Base-by-base conservation (phyloP, 768 basidiomycete genomes). In the Podaxis carcinomalis region DNA sequence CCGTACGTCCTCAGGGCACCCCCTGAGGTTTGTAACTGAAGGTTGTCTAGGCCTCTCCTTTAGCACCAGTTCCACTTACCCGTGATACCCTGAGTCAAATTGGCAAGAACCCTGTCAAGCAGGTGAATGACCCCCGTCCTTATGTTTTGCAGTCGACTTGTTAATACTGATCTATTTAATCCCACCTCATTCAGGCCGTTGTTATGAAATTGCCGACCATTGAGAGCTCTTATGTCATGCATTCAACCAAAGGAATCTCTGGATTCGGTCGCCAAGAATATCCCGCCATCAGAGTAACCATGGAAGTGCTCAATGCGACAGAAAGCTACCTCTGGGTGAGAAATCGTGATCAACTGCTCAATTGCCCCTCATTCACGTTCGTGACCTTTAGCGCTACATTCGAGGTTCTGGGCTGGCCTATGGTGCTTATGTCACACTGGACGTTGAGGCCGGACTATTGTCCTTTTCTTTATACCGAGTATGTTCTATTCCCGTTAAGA, bases 381-480 rank as follows among this genome's bases (percentile, higher is more conserved):
- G 59, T 21, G 16, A 46, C n/a, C 16, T 54, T n/a, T 59, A 92
- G 90, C 85, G 89, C 25, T 90, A 89, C 63, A 93, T 99, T 62
- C 89, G 97, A 44, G 97, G 97, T 5, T 89, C 93, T 59, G 97
- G 97, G 21, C 76, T 99, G 36, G 97, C 97, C 4, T 98, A 97
- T 65, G 93, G 94, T n/a, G 93, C 93, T 27, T 85, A 86, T 67
- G 78, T 89, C 35, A 79, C 80, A 0, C 70, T 87, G 35, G 93
- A 95, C 66, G 76, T 86, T 35, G 95, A 97, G 74, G 80, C 88
- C 23, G 93, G 93, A 1, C 73, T 89, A 10, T 74, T 93, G 27
- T 84, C 73, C 54, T 95, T 95, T 73, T 80, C 83, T 13, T 77
- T 95, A 2, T 95, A 93, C 69, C 81, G 93, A 54, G 91, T 89